Conservation (phyloP, 73 alveolate genomes). For the Paramecium tetraurelia region DNA sequence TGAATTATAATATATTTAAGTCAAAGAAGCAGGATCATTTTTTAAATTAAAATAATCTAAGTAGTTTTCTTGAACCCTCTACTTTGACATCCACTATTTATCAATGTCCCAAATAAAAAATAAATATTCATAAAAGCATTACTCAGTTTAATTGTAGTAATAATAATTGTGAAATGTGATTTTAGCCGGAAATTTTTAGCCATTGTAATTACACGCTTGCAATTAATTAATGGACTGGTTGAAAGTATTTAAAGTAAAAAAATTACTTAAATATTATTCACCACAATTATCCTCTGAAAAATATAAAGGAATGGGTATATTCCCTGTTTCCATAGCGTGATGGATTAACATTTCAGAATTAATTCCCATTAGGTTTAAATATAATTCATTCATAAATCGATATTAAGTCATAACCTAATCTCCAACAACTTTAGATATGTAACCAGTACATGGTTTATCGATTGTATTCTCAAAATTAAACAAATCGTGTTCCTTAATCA, state of each 20-base stretch:
- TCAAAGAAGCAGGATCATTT: background rate
- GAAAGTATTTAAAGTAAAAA: background rate
- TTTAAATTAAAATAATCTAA: background rate
- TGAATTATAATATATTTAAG: background rate
- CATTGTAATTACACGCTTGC: background rate
- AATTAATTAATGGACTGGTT: background rate
- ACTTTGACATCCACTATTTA: background rate
- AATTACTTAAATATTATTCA: background rate
- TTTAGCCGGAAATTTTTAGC: background rate
- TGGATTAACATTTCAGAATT: background rate
- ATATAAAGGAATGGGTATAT: background rate
- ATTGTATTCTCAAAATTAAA: background rate
- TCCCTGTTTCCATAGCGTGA: background rate
- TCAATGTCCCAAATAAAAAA: background rate
- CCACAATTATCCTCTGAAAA: background rate
- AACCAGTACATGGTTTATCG: background rate
- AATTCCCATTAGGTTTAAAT: background rate
- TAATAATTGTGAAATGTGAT: background rate
- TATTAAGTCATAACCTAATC: background rate
- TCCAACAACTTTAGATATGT: background rate
- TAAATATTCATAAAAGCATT: background rate
- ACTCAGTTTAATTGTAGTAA: background rate
- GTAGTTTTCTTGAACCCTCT: background rate
- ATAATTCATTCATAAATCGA: background rate
- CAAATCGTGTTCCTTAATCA: background rate